Percentiles rank a stretch among this genome's conserved stretches.
Conservation (phyloP, 2,329 filamentous ascomycete species). For the Pseudogymnoascus sp. region DNA sequence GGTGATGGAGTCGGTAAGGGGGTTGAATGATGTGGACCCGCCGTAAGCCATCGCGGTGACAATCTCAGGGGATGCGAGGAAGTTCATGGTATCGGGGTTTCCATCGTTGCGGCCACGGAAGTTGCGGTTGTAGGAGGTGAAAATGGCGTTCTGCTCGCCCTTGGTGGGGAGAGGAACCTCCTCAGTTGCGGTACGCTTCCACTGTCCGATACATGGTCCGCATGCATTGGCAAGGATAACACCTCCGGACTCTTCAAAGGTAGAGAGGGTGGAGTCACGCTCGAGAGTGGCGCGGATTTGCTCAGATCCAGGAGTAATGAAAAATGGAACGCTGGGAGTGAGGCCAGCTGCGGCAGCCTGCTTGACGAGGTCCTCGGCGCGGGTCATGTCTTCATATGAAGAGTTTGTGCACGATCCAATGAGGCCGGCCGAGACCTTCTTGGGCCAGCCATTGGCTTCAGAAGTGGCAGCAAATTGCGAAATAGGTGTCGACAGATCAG, state of each 20-base stretch:
- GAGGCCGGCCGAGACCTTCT: conserved; percentile 81
- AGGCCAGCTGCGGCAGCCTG: conserved; percentile 85
- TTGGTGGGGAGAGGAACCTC: conserved; percentile 44
- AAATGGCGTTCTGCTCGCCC: conserved; percentile 85
- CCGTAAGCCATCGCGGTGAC: conserved; percentile 95
- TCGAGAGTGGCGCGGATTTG: conserved; percentile 93
- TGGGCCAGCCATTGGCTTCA: conserved; percentile 79
- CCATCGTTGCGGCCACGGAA: conserved; percentile 96
- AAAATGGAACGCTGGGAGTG: conserved; percentile 84
- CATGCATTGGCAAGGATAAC: conserved; percentile 92
- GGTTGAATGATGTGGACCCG: conserved; percentile 91
- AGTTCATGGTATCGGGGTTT: conserved; percentile 97
- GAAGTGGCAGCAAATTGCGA: conserved; percentile 84
- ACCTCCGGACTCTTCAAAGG: conserved; percentile 80
- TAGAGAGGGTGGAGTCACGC: conserved; percentile 77
- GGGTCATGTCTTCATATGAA: conserved; percentile 98
- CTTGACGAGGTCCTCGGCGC: conserved; percentile 85
- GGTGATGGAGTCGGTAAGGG: conserved; percentile 75
- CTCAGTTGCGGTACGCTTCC: conserved; percentile 83
- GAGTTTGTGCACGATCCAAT: conserved; percentile 99
- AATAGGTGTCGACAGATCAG: conserved; percentile 86
- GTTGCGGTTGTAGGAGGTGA: conserved; percentile 97
- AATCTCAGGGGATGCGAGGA: conserved; percentile 91
- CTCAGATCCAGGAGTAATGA: conserved; percentile 93
- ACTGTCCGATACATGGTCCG: conserved; percentile 89